Base-by-base conservation (phyloP, 2,329 filamentous ascomycete species). In the Seiridium unicorne region DNA sequence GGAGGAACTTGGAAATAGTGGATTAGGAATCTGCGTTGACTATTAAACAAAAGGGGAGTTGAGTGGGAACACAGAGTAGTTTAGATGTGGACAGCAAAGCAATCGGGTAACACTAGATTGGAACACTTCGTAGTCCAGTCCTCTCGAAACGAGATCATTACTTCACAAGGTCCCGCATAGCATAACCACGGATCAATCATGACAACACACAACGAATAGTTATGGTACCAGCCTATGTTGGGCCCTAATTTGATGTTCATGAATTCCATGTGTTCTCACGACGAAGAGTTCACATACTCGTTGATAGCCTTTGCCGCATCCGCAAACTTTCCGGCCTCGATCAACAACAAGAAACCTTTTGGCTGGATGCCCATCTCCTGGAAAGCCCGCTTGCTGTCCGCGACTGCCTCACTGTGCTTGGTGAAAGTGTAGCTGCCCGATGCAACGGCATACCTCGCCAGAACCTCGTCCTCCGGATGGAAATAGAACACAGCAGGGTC, bases 351-450 rank as follows among this genome's bases (percentile, higher is more conserved):
- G 76, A 91, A 89, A 9, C 93, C 95, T 72, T 87, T 86, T 44
- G 93, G 87, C 79, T 89, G 89, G 68, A 99, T 89, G 1, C 95
- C 95, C 79, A 93, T 80, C 68, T 99, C 95, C 76, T 96, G 92
- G 76, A 99, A 99, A 1, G 93, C 92, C 62, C 95, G 82, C 82
- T 96, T 97, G 70, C 92, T 93, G 78, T 99, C 95, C 58, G 92
- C 90, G 63, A 89, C 86, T 4, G 89, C 86, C 66, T 96, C 91
- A 51, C 90, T 90, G 61, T 92, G 87, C 73, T 91, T 94, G 51
- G 89, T 90, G 74, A 93, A 97, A 18, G 89, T 84, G 71, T 89
- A 96, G 56, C 82, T 86, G 34, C 88, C 90, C 64, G 84, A 80
- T 11, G 86, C 92, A 44, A 86, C 62, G 3, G 92, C 90, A 76